Base-by-base conservation (phyloP, 2,329 filamentous ascomycete genomes). In the Cercospora canescens region DNA sequence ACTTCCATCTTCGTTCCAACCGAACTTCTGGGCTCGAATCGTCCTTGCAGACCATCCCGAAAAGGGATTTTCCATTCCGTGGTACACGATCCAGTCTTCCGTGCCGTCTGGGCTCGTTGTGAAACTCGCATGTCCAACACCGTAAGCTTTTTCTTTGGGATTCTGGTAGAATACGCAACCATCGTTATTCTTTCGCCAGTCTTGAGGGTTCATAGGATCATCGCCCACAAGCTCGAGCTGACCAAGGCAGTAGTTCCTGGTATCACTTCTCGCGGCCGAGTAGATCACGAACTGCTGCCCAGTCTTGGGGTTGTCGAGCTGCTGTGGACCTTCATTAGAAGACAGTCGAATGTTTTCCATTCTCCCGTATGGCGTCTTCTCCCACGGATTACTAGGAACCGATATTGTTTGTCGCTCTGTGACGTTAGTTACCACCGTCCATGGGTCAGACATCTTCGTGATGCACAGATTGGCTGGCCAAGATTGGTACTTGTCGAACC, bases 401-500 rank as follows among this genome's bases (percentile, higher is more conserved):
- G 79, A 82, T 60, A 85, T 79, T 64, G 84, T 81, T 39, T 80
- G 78, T 16, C 83, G 78, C 59, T 85, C 79, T 1, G 79, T 79
- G 32, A 84, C 79, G 52, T 80, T 81, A 4, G 79, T 81, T 3
- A 75, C 70, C 1, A 84, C 79, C 3, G 82, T 84, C 78, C 78
- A 84, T 0, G 83, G 83, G 60, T 84, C 76, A 6, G 75, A 76
- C 73, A 84, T 71, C 64, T 82, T 81, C n/a, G 83, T 81, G 62
- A 85, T 84, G 73, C 83, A 85, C 6, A 85, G 78, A 65, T 84
- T 85, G 4, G 82, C 80, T 11, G 83, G 83, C 83, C 83, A 85
- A 56, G 77, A 80, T 39, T 79, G 79, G 70, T 83, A 83, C 18
- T 78, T 73, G n/a, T 74, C 76, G 65, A 79, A 78, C 76, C 79